Evolutionary conservation across 1,139 yeast genomes (phyloP), one percentile per base, ranked within the genome.

Genomic region (Geotrichum aggregatum): DNA sequence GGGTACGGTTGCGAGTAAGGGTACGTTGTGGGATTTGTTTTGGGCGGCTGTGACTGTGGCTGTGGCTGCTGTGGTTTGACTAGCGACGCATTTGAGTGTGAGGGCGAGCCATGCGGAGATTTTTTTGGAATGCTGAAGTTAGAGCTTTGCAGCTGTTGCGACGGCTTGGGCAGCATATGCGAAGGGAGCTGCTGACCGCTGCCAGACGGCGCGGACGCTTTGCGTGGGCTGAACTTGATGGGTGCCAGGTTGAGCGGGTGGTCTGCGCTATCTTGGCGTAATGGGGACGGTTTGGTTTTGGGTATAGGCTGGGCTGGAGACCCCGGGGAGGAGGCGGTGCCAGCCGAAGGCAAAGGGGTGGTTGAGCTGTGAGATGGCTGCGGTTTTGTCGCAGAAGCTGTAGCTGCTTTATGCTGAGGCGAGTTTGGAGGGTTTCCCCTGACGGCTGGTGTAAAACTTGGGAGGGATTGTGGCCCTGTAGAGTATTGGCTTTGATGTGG

Each of bases 1-100:
- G 49, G 49, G 36, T 38, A 46, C 10, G 44, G 49, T 16, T 26
- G 44, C 19, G 49, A 38, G n/a, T 11, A 39, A 6, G 39, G 39
- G 34, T 38, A 39, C 7, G 36, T 21, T 1, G 35, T 38, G 31
- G 22, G 16, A 14, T n/a, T 14, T 14, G 30, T 3, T 7, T 35
- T 18, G 11, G 16, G 42, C n/a, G 14, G 26, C 16, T 7, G 26
- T 3, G 8, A 6, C 8, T 11, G 38, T 1, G 36, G 39, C 21
- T 6, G 49, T 28, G 26, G 24, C 6, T 19, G 30, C 18, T 22
- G 14, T 13, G 49, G 19, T 36, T 36, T 30, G 28, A 8, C 21
- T 50, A 21, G 63, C 52, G 24, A 65, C 56, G 33, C 65, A 54
- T 35, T 52, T 30, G 38, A 49, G 6, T 24, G 48, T 3, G 41